phyloP scores from a whole-genome alignment of 164 flowering plant species.

The Piper betle region DNA sequence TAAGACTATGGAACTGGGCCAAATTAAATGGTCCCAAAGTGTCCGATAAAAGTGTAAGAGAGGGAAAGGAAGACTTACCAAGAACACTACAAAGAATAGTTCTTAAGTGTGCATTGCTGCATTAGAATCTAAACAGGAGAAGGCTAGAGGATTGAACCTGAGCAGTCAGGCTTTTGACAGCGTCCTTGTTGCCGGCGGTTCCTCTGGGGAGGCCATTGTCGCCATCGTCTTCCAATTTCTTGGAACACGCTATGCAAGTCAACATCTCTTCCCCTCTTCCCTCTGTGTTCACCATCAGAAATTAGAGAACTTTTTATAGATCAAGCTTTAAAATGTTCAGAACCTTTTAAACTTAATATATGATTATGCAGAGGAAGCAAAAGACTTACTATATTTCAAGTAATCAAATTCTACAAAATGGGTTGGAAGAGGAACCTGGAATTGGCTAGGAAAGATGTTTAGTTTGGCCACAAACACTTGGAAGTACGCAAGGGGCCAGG shows the following conservation, averaged over 20 bases:
- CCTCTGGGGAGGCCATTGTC: slow-evolving; percentile 50
- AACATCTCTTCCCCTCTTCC: slow-evolving; percentile 37
- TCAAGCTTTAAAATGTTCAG: background rate
- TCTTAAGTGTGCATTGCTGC: background rate
- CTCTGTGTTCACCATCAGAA: background rate
- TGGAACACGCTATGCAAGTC: slow-evolving; percentile 85
- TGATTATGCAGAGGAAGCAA: too few relatives aligned
- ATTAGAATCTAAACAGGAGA: background rate
- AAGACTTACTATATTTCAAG: too few relatives aligned
- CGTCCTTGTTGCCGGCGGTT: slow-evolving; percentile 69
- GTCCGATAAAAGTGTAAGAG: too few relatives aligned
- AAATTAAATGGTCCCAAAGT: too few relatives aligned
- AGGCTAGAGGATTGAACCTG: slow-evolving; percentile 43
- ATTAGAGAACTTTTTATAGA: background rate
- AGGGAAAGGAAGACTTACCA: too few relatives aligned
- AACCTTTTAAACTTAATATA: background rate
- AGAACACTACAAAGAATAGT: too few relatives aligned
- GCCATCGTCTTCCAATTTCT: slow-evolving; percentile 38
- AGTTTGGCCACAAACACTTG: too few relatives aligned
- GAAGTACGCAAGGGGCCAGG: too few relatives aligned
- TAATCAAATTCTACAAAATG: too few relatives aligned
- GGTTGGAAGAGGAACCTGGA: too few relatives aligned
- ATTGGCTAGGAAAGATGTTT: too few relatives aligned
- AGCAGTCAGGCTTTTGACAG: slow-evolving; percentile 85
- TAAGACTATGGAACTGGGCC: too few relatives aligned